Evolutionary conservation across 108 stramenopile genomes (phyloP).

Genomic region (Chaetoceros muelleri): DNA sequence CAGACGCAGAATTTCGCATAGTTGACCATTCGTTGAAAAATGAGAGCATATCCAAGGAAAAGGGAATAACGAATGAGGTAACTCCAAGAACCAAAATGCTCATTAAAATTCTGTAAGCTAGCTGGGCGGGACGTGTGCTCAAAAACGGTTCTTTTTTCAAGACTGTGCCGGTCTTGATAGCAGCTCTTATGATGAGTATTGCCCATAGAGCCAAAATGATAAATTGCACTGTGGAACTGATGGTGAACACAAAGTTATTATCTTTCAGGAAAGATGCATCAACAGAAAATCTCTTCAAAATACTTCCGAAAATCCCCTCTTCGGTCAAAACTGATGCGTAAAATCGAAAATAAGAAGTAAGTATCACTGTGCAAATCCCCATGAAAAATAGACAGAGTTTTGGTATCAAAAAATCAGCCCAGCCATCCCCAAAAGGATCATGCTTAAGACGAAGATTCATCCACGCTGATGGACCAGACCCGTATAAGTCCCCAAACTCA

Average conservation of each 20-base stretch:
- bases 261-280: slow-evolving; percentile 12
- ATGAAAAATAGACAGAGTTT: slow-evolving; percentile 38
- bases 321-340: slow-evolving; percentile 18
- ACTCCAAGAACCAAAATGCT: slow-evolving; percentile 27
- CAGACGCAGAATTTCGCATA: slow-evolving; percentile 6
- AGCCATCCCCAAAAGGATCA: slow-evolving; percentile 50
- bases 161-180: slow-evolving; percentile 38
- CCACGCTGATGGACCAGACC: slow-evolving; percentile 26
- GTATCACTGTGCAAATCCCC: slow-evolving; percentile 32
- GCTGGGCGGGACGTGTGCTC: slow-evolving; percentile 72
- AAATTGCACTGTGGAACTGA: slow-evolving; percentile 40
- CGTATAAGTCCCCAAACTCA: slow-evolving; percentile 60
- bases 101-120: slow-evolving; percentile 47
- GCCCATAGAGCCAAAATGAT: slow-evolving; percentile 41
- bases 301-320: slow-evolving; percentile 10
- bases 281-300: slow-evolving; percentile 25
- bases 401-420: slow-evolving; percentile 63
- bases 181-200: slow-evolving; percentile 30
- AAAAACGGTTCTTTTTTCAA: slow-evolving; percentile 61
- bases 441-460: slow-evolving; percentile 42
- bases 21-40: slow-evolving; percentile 19
- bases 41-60: slow-evolving; percentile 10
- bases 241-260: slow-evolving; percentile 22
- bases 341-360: slow-evolving; percentile 35
- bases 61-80: slow-evolving; percentile 14